Conservation (phyloP, 139 green algal species). For the Penium margaritaceum region DNA sequence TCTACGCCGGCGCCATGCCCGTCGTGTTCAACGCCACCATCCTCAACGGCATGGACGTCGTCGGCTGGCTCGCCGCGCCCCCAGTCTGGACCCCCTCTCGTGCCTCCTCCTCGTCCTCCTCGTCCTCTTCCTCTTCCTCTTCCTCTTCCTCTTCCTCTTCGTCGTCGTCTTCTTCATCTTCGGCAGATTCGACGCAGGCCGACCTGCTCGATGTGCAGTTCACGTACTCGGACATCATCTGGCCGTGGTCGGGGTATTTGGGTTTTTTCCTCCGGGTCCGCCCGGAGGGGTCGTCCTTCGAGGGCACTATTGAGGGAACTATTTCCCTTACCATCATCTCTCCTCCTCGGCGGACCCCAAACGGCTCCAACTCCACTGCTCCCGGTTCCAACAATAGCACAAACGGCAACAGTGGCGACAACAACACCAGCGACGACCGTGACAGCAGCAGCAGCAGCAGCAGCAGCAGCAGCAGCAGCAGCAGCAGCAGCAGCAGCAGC, state of each 20-base stretch:
- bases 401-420: too few relatives aligned
- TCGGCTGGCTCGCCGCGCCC: conserved; percentile 56
- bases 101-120: background rate
- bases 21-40: conserved; percentile 92
- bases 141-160: too few relatives aligned
- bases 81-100: conserved; percentile 40
- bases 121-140: background rate
- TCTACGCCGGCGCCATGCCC: conserved; percentile 61
- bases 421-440: too few relatives aligned
- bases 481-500: too few relatives aligned
- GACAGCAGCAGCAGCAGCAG: too few relatives aligned
- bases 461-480: too few relatives aligned
- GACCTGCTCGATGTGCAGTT: conserved; percentile 76
- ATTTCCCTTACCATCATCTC: background rate
- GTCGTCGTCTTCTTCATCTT: background rate
- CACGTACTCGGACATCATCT: conserved; percentile 69
- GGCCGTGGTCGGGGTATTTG: conserved; percentile 90
- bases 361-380: too few relatives aligned
- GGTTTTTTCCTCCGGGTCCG: conserved; percentile 75
- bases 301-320: background rate
- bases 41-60: conserved; percentile 87
- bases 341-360: too few relatives aligned
- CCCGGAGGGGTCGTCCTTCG: too few relatives aligned
- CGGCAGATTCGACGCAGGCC: background rate
- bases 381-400: background rate